These are phyloP conservation scores for Dispira simplex DNA, from an alignment of 192 early-diverging fungal genomes.

Conservation along the genomic window DNA sequence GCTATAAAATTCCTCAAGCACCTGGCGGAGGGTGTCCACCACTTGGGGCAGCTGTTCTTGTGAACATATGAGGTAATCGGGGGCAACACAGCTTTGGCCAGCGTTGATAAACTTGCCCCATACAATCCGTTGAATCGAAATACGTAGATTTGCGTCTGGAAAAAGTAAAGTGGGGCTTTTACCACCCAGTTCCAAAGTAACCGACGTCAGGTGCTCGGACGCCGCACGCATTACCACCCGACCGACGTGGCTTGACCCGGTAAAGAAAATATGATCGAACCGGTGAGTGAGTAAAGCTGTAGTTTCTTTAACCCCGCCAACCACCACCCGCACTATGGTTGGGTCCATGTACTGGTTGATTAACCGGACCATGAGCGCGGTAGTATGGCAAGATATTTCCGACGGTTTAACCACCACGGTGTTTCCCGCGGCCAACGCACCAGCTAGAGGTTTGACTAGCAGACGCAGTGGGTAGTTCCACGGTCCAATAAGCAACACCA, in stretches of 20 bases:
- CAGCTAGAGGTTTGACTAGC: conserved; percentile 52
- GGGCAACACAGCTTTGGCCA: conserved; percentile 83
- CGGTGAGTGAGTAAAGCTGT: conserved; percentile 52
- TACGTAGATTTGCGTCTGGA: conserved; percentile 41
- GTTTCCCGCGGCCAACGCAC: conserved; percentile 86
- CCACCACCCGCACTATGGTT: conserved; percentile 42
- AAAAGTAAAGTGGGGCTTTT: conserved; percentile 62
- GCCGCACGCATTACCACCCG: conserved; percentile 73
- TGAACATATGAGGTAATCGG: conserved; percentile 69
- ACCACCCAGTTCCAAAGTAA: conserved; percentile 88
- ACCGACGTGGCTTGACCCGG: conserved; percentile 67
- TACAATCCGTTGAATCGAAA: conserved; percentile 52
- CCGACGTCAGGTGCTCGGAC: conserved; percentile 70
- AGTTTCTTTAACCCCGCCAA: conserved; percentile 61
- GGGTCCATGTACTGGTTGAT: conserved; percentile 64
- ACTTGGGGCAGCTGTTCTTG: conserved; percentile 38
- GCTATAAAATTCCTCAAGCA: conserved; percentile 28
- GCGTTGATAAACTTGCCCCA: conserved; percentile 75
- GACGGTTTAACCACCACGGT: conserved; percentile 72
- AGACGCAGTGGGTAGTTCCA: conserved; percentile 59
- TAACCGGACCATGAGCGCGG: conserved; percentile 40
- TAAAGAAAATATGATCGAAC: conserved; percentile 92
- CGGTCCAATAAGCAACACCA: conserved; percentile 51
- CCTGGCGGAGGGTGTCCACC: conserved; percentile 32
- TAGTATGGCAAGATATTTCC: conserved; percentile 54